phyloP scores from a whole-genome alignment of 2,329 filamentous ascomycete species.

The Aspergillus unguis region DNA sequence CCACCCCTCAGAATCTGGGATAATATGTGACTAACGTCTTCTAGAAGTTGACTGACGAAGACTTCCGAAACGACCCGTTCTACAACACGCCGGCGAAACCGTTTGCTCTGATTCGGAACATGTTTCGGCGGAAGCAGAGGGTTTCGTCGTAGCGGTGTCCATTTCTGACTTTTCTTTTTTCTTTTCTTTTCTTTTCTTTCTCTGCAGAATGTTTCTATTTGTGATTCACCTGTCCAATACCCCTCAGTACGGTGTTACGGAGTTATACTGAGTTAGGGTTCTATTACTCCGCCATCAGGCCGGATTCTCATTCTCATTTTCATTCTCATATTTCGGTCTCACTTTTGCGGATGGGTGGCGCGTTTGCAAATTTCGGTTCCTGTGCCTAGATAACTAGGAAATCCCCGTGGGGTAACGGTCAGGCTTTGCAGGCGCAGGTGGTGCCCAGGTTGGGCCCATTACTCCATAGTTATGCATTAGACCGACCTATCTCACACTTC shows the following conservation, averaged over 20 bases:
- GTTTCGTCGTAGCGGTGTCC: conserved; percentile 8
- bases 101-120: conserved; percentile 27
- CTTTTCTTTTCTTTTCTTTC: not conserved
- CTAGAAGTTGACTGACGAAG: conserved; percentile 41
- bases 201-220: not conserved
- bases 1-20: not conserved
- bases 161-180: not conserved
- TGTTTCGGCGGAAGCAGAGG: conserved; percentile 25
- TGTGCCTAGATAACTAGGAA: no score
- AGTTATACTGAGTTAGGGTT: not conserved
- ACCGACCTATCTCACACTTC: no score
- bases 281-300: no score
- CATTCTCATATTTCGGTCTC: no score
- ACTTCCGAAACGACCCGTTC: conserved; percentile 40
- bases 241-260: not conserved
- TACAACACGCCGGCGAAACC: conserved; percentile 33
- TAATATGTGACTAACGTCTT: conserved; percentile 12
- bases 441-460: no score
- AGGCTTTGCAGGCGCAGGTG: no score
- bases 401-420: no score
- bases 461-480: no score
- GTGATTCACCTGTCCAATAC: not conserved
- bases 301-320: no score
- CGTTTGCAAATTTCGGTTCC: no score
- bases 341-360: no score